Percentiles rank a stretch among this genome's conserved stretches.
Conservation (phyloP, 1,139 yeast species). For the Hyphopichia khmerensis region DNA sequence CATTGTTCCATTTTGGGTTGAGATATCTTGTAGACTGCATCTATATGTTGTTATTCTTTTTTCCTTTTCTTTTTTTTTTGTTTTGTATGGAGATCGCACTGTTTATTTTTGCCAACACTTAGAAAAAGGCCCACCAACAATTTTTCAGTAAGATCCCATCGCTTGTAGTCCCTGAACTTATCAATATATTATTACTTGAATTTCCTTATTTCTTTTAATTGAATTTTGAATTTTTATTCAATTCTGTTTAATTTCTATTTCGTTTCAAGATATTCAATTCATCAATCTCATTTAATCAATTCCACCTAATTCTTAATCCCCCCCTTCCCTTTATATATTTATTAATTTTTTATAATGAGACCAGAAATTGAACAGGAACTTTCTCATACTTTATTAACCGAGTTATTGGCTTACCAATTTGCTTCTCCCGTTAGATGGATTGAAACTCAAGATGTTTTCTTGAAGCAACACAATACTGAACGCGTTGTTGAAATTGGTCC, state of each 20-base stretch:
- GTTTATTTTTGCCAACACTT: background rate
- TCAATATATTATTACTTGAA: background rate
- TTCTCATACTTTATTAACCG: slow-evolving; percentile 91
- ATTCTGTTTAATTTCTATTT: background rate
- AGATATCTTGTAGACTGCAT: background rate
- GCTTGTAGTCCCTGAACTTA: background rate
- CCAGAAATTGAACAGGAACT: slow-evolving; percentile 98
- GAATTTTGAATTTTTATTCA: background rate
- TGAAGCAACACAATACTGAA: slow-evolving; percentile 92
- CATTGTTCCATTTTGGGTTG: too few relatives aligned
- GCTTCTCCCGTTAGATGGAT: slow-evolving; percentile 99
- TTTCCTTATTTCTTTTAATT: background rate
- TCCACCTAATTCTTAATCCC: too few relatives aligned
- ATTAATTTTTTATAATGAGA: slow-evolving; percentile 56
- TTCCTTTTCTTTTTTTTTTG: background rate
- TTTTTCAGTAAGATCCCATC: background rate
- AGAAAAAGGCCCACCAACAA: background rate
- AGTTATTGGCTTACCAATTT: slow-evolving; percentile 94
- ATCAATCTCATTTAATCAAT: background rate
- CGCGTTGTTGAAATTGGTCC: slow-evolving; percentile 98
- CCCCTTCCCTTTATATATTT: background rate
- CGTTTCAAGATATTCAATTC: background rate
- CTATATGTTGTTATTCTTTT: background rate
- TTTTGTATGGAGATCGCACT: background rate
- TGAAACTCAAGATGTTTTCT: slow-evolving; percentile 97